These are phyloP conservation scores for Fistulina hepatica DNA, from an alignment of 1,284 basidiomycete genomes.

Conservation along the genomic window DNA sequence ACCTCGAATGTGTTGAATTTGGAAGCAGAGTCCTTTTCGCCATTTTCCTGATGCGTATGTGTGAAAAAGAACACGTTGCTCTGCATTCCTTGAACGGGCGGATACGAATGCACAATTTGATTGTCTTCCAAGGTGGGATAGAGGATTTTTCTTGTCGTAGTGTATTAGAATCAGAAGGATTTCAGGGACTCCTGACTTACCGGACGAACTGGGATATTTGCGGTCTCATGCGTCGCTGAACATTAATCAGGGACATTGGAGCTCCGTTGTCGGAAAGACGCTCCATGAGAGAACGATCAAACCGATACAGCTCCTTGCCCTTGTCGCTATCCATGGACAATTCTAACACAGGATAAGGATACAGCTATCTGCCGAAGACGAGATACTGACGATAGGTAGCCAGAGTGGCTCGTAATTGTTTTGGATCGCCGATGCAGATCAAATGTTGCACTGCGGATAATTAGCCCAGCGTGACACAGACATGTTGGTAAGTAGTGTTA, in stretches of 20 bases:
- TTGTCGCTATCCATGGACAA: constrained; percentile 42
- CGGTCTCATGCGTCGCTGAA: constrained; percentile 54
- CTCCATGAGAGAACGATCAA: constrained; percentile 58
- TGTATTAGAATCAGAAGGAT: not conserved
- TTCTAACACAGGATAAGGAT: constrained; percentile 22
- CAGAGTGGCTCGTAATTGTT: constrained; percentile 57
- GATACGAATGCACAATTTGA: constrained; percentile 36
- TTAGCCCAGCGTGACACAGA: not conserved
- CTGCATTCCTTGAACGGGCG: constrained; percentile 42
- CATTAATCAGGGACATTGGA: constrained; percentile 46
- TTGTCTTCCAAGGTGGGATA: constrained; percentile 53
- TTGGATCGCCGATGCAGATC: constrained; percentile 61
- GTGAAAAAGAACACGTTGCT: constrained; percentile 51
- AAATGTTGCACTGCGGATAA: constrained; percentile 36
- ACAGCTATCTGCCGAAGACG: not conserved
- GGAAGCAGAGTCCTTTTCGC: constrained; percentile 44
- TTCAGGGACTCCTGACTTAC: not conserved
- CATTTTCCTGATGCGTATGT: constrained; percentile 44
- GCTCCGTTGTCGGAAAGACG: constrained; percentile 38
- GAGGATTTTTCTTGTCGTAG: constrained; percentile 37
- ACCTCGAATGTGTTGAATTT: constrained; percentile 64
- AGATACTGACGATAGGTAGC: constrained; percentile 46
- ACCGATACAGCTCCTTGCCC: constrained; percentile 38
- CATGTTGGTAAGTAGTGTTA: not conserved
- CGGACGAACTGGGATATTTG: constrained; percentile 29